Conservation (phyloP, 805 yeast genomes). For the Suhomyces kilbournensis region DNA sequence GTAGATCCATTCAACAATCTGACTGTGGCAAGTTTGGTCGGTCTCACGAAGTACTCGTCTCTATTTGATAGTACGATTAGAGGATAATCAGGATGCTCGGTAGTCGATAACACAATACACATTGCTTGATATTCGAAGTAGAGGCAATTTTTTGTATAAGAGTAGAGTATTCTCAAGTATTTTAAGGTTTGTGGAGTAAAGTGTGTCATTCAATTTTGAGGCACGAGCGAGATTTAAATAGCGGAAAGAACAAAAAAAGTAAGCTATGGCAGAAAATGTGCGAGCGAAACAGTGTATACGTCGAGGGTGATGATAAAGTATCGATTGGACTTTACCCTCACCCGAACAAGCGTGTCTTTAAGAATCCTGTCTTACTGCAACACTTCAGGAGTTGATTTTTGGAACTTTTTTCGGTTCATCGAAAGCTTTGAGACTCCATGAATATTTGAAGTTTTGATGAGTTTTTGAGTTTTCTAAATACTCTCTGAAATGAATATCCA, state of each 20-base stretch:
- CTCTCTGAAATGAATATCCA: background rate
- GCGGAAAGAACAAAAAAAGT: background rate
- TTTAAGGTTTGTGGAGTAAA: background rate
- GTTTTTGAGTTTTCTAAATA: background rate
- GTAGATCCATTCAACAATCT: slow-evolving; percentile 29
- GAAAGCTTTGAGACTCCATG: background rate
- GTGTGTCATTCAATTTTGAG: background rate
- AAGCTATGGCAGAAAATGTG: background rate
- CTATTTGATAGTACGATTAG: slow-evolving; percentile 77
- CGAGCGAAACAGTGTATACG: background rate
- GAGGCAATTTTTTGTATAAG: background rate
- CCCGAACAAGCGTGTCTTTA: background rate
- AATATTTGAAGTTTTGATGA: background rate
- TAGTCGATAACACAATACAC: slow-evolving; percentile 77
- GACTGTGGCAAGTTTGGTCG: slow-evolving; percentile 58
- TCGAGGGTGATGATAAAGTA: background rate
- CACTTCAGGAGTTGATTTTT: background rate
- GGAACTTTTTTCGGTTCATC: background rate
- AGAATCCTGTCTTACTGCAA: background rate
- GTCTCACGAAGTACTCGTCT: slow-evolving; percentile 78
- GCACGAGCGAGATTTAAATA: background rate
- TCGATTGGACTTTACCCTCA: background rate
- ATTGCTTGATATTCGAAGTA: slow-evolving; percentile 31
- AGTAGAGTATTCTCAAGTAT: background rate
- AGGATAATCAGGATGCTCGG: slow-evolving; percentile 69